Base-by-base conservation (phyloP, 1,139 yeast species). In the Protomyces inouyei region DNA sequence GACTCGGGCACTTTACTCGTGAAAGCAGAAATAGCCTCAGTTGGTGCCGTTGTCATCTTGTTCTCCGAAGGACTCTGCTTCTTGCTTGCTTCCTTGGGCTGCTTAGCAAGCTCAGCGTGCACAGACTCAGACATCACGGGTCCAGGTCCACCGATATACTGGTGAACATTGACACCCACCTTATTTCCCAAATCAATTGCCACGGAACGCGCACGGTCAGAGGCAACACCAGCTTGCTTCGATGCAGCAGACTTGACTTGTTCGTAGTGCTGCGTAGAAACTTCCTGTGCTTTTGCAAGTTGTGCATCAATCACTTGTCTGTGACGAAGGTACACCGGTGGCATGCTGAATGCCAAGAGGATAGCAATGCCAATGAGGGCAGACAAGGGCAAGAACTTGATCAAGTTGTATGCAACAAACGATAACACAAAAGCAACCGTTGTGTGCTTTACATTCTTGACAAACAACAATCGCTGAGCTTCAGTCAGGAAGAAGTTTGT, bases 261-360 rank as follows among this genome's bases (percentile, higher is more conserved):
- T 25, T 60, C 35, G 59, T 40, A 54, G 35, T 60, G 59, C 18
- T 32, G 54, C 14, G 64, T 43, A 8, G 57, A 85, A 63, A 83
- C 72, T 69, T 81, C 78, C 69, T 85, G 77, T 74, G 80, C 82
- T 70, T 84, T 80, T 67, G 82, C 82, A 66, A 87, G 82, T 64
- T 84, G 83, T 63, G 86, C 85, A 77, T 92, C 96, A 75, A 93
- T 87, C 78, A 88, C 87, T 72, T 81, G 81, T 81, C 90, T 86
- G 82, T 88, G 85, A 70, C 81, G 82, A 70, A 82, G 77, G 80
- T 92, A 93, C 69, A 88, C 73, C 40, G 83, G 83, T 67, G 98
- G 98, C 60, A 83, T 77, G 57, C 95, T 78, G 81, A 93, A 93
- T 23, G 88, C 82, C 43, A 80, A 75, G 63, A 89, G 76, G 65